Evolutionary conservation across 768 basidiomycete species (phyloP), one percentile per base, ranked within the genome.

Genomic region (Leccinum truebloodii): DNA sequence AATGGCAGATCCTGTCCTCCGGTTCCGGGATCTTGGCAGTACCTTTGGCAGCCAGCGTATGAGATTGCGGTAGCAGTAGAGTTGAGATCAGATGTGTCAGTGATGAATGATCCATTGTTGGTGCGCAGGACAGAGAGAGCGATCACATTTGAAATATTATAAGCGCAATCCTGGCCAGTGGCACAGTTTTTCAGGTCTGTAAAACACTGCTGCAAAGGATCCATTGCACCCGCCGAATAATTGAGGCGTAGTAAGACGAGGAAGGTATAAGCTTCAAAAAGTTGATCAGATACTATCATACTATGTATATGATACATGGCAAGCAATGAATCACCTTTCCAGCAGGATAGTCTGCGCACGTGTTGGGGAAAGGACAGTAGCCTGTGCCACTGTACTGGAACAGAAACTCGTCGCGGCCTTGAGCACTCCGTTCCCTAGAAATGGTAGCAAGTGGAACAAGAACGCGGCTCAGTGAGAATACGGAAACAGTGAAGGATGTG

Each of bases 51-150:
- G 8, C 60, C 54, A 9, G 1, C 0, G 4, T 53, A 61, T 3
- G 55, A 59, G 22, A 71, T 48, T 0, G 56, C 62, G 12, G 69
- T 67, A 6, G 65, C 63, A 0, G 20, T n/a, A 22, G 28, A 35
- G 13, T 1, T 48, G 14, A 28, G 9, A 9, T 18, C 5, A n/a
- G 30, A 20, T 10, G 10, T 3, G 6, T 32, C 10, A 9, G 24
- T 12, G 30, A 65, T 14, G 4, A 9, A 18, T 8, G 6, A 3
- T 0, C 67, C 67, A 0, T 26, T 4, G 32, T 60, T 69, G 0
- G 59, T 63, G 14, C 57, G 58, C 14, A 68, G 67, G 1, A 65
- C 16, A 2, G 62, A 69, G 13, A 73, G 30, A 3, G 71, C 60
- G 16, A 51, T 59, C 0, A 34, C n/a, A 16, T 44, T 57, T 5